These are phyloP conservation scores for Scedosporium aurantiacum DNA, from an alignment of 2,329 filamentous ascomycete genomes.

Conservation along the genomic window DNA sequence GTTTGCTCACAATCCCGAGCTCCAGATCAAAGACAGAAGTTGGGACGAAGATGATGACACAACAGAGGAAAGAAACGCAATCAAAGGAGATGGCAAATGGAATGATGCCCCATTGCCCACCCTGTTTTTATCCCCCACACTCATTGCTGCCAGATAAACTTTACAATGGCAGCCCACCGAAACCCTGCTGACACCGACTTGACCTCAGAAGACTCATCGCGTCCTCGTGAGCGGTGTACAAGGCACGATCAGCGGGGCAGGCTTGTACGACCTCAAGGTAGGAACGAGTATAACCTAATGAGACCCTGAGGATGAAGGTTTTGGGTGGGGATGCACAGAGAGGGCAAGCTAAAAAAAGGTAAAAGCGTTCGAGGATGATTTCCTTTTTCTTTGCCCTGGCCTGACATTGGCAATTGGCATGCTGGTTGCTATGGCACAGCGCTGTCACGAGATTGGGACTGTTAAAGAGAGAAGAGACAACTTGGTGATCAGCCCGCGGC, in stretches of 20 bases:
- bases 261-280: neutral
- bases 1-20: neutral
- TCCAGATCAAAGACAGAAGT: neutral
- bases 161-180: neutral
- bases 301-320: too few relatives aligned
- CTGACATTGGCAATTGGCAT: neutral
- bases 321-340: too few relatives aligned
- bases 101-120: neutral
- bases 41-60: neutral
- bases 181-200: neutral
- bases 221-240: neutral
- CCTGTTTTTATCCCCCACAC: neutral
- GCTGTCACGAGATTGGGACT: neutral
- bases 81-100: neutral
- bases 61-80: neutral
- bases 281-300: too few relatives aligned
- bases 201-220: neutral
- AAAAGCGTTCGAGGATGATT: neutral
- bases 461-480: too few relatives aligned
- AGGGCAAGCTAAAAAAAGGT: neutral
- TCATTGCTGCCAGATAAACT: neutral
- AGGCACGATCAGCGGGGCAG: neutral
- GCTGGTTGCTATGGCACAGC: neutral
- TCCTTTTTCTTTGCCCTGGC: neutral
- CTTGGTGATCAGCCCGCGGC: too few relatives aligned